These are phyloP conservation scores for Grosmannia serpens DNA, from an alignment of 2,329 filamentous ascomycete species.

Conservation along the genomic window DNA sequence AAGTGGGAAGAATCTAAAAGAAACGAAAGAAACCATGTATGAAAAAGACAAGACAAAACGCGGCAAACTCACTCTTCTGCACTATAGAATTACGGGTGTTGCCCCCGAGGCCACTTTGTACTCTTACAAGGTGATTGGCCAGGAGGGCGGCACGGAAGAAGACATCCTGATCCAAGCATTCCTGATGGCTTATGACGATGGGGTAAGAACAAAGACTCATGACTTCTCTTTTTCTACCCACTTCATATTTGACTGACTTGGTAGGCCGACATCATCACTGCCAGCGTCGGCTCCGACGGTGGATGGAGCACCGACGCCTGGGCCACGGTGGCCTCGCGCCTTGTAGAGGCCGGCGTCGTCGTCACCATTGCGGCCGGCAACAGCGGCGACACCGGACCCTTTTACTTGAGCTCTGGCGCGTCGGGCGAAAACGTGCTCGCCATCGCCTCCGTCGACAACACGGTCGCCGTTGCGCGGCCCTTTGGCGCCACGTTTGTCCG, in stretches of 20 bases:
- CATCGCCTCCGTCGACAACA: slow-evolving; percentile 28
- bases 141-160: slow-evolving; percentile 21
- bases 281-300: slow-evolving; percentile 36
- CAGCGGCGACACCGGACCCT: slow-evolving; percentile 18
- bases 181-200: slow-evolving; percentile 47
- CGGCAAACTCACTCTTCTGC: too few species aligned
- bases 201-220: slow-evolving; percentile 13
- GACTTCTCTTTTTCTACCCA: background rate
- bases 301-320: slow-evolving; percentile 43
- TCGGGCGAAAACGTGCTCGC: slow-evolving; percentile 29
- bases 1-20: background rate
- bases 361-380: slow-evolving; percentile 43
- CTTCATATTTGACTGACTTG: background rate
- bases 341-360: slow-evolving; percentile 40
- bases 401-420: slow-evolving; percentile 11
- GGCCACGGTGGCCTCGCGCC: slow-evolving; percentile 37
- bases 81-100: slow-evolving; percentile 12
- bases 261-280: slow-evolving; percentile 42
- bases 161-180: slow-evolving; percentile 50
- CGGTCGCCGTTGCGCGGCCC: slow-evolving; percentile 11
- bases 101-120: slow-evolving; percentile 16
- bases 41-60: too few species aligned
- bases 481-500: slow-evolving; percentile 8
- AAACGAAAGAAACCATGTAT: too few species aligned
- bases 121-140: slow-evolving; percentile 15